Percentiles rank a stretch among this genome's conserved stretches.
These are phyloP conservation scores for Cryptococcus sp. DNA, from an alignment of 1,284 basidiomycete genomes.

Conservation along the genomic window DNA sequence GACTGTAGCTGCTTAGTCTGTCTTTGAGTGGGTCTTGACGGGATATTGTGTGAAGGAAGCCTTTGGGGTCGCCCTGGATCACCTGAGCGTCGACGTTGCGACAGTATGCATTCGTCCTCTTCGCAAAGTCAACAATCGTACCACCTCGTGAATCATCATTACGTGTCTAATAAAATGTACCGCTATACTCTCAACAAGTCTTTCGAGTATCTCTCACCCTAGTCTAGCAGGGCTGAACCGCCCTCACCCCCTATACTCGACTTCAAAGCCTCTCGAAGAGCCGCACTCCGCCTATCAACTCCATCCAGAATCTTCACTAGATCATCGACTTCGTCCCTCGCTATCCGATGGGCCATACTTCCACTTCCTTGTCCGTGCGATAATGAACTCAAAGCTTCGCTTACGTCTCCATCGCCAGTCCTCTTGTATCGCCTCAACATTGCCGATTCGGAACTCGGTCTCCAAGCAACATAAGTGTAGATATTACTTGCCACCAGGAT, in stretches of 20 bases:
- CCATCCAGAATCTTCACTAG: conserved; percentile 30
- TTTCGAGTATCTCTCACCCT: too few relatives aligned
- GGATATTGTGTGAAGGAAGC: too few relatives aligned
- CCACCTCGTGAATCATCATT: neutral
- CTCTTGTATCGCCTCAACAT: conserved; percentile 6
- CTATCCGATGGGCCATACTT: conserved; percentile 10
- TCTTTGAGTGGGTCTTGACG: too few relatives aligned
- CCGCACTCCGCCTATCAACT: conserved; percentile 23
- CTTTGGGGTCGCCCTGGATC: too few relatives aligned
- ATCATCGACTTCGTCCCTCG: conserved; percentile 26
- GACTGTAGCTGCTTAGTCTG: neutral
- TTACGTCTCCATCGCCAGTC: conserved; percentile 16
- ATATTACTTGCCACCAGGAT: conserved; percentile 67
- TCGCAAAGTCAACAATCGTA: too few relatives aligned
- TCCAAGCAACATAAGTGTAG: conserved; percentile 39
- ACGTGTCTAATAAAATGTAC: neutral
- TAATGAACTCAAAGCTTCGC: conserved; percentile 11
- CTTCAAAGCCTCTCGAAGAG: conserved; percentile 9
- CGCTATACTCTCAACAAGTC: neutral
- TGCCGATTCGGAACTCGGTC: conserved; percentile 11
- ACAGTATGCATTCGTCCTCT: too few relatives aligned
- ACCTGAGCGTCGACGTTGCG: too few relatives aligned
- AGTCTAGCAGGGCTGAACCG: too few relatives aligned
- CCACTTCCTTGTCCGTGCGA: conserved; percentile 3
- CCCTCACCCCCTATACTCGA: neutral